A percentile compares a stretch with the other conserved stretches of the same genome.
phyloP scores from a whole-genome alignment of 306 rosid species.

The Benincasa hispida region DNA sequence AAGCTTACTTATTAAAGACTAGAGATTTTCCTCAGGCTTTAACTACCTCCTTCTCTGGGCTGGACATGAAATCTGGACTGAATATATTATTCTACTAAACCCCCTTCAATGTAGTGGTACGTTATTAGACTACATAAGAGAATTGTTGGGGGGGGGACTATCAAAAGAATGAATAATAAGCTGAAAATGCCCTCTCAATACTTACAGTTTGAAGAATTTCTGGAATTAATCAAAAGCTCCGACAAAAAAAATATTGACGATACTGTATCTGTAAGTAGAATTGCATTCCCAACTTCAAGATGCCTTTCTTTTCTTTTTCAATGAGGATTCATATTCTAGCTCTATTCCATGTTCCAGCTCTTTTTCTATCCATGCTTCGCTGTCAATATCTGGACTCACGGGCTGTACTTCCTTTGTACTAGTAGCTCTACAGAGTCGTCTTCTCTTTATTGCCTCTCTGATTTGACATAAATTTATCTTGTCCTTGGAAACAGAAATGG shows the following conservation, averaged over 20 bases:
- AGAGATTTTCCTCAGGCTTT: neutral
- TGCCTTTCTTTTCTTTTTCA: conserved; percentile 20
- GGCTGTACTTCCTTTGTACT: conserved; percentile 10
- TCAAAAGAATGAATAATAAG: conserved; percentile 5
- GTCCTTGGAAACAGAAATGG: conserved; percentile 3
- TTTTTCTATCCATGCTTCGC: conserved; percentile 37
- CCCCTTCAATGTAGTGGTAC: neutral
- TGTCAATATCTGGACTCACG: conserved; percentile 12
- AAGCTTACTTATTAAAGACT: neutral
- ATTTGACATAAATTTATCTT: conserved; percentile 22
- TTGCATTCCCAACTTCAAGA: conserved; percentile 3
- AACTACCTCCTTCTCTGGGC: neutral
- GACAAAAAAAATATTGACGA: conserved; percentile 4
- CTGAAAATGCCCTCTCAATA: neutral
- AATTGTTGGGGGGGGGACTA: neutral
- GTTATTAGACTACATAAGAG: conserved; percentile 2
- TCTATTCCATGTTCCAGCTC: conserved; percentile 39
- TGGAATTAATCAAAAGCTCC: conserved; percentile 1
- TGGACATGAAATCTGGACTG: neutral
- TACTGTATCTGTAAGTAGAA: neutral
- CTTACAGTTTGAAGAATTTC: conserved; percentile 1
- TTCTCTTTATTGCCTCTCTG: conserved; percentile 28
- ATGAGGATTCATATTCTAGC: conserved; percentile 4
- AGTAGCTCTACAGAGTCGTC: conserved; percentile 11
- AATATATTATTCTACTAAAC: neutral